Evolutionary conservation across 2,329 filamentous ascomycete species (phyloP).

Genomic region (Sporothrix globosa): DNA sequence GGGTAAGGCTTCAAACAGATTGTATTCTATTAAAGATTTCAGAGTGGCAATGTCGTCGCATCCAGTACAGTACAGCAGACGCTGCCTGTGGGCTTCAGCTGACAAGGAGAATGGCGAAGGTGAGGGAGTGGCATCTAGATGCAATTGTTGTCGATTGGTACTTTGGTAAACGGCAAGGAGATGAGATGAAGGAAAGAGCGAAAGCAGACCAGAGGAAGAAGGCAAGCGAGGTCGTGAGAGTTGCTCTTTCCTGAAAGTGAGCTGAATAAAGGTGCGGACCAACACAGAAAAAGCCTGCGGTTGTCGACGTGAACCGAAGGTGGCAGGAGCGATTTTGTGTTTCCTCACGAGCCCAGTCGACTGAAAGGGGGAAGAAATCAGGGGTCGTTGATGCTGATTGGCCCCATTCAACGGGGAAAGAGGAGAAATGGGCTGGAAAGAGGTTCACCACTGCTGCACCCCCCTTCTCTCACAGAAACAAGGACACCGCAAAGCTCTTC

Average conservation of each 20-base stretch:
- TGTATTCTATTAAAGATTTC: constrained; percentile 20
- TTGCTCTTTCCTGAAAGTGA: constrained; percentile 25
- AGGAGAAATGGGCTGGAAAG: not conserved
- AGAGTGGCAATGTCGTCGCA: not conserved
- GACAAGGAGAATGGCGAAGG: not conserved
- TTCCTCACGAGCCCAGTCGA: not conserved
- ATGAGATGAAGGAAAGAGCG: not conserved
- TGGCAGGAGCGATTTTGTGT: constrained; percentile 28
- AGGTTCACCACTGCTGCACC: not conserved
- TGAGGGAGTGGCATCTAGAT: not conserved
- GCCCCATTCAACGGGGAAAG: not conserved
- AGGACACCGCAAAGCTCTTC: not conserved
- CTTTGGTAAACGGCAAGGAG: not conserved
- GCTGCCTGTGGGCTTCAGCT: constrained; percentile 7
- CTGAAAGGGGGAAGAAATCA: constrained; percentile 31
- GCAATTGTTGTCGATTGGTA: constrained; percentile 3
- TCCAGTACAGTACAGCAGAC: constrained; percentile 8
- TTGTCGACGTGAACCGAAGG: constrained; percentile 1
- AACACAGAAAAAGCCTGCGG: not conserved
- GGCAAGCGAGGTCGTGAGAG: not conserved
- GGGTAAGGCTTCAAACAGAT: not conserved
- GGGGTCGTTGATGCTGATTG: constrained; percentile 31
- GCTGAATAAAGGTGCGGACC: constrained; percentile 20
- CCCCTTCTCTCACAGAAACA: constrained; percentile 23
- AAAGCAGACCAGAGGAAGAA: not conserved